Base-by-base conservation (phyloP, 768 basidiomycete genomes). In the Boletus reticulatus region DNA sequence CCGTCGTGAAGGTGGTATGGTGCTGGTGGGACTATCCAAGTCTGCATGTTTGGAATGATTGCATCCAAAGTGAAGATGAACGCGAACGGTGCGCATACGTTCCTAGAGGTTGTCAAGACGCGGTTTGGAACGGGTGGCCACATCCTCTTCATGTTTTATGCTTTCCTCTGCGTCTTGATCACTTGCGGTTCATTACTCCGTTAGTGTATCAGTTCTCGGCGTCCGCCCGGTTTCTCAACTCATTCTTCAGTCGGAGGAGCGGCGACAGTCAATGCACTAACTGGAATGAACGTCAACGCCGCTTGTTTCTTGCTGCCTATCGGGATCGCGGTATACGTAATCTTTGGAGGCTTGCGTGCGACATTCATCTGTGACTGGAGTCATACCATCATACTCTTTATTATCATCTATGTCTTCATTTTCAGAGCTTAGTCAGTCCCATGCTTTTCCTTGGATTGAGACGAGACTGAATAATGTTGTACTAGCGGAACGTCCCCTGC, bases 11-110 rank as follows among this genome's bases (percentile, higher is more conserved):
- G 34, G 34, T 36, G 34, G 34, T 36, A 36, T 36, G 34, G 12
- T 5, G 79, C 76, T 1, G 78, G 80, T 3, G 79, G 76, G 37
- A 83, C 82, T 0, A 78, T 80, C 20, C 81, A 82, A 14, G 34
- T 36, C 34, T 14, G 11, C 34, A 12, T 36, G 34, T 36, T 36
- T 14, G 34, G 12, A 6, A 11, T 12, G 34, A 11, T 36, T 14
- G 34, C 34, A 12, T 11, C 34, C 12, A 80, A 82, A 61, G 77
- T 84, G 12, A 85, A 84, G 65, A 77, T 76, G 73, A 84, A 84
- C 48, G 83, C 82, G 0, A 82, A 82, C 32, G 77, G 78, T 16
- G 81, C 81, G 0, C 80, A 80, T 58, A 85, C 82, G 0, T 84
- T 82, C 60, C 69, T 83, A 24, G 82, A 85, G 73, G 82, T 84